Evolutionary conservation across 164 flowering plant genomes (phyloP).

Genomic region (Stephania japonica): DNA sequence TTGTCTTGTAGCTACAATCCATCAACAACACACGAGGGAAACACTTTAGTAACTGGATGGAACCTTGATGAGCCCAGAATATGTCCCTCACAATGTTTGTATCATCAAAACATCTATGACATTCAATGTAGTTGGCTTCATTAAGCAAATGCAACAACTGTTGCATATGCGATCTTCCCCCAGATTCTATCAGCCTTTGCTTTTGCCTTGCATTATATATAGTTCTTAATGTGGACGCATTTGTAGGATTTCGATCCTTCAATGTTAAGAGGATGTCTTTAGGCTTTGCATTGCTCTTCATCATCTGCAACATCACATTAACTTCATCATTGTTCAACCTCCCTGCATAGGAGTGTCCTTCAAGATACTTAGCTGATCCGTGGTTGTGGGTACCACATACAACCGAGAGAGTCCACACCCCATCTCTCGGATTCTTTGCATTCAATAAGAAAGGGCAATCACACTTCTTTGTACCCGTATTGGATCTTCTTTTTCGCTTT

Average conservation of each 20-base stretch:
- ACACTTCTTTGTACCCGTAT: not conserved
- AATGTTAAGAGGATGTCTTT: not conserved
- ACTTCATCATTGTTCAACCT: not conserved
- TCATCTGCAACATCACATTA: not conserved
- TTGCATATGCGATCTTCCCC: not conserved
- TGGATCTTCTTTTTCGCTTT: no score
- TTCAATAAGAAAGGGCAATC: not conserved
- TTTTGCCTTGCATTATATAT: constrained; percentile 1
- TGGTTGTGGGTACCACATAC: not conserved
- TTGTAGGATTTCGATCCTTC: not conserved
- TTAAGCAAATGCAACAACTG: not conserved
- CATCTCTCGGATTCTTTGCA: not conserved
- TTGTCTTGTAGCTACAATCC: constrained; percentile 5
- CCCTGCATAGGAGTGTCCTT: constrained; percentile 4
- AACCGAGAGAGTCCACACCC: not conserved
- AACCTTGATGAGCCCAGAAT: not conserved
- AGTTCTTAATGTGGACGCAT: not conserved
- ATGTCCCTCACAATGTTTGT: no score
- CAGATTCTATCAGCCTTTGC: not conserved
- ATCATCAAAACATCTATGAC: not conserved
- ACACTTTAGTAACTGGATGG: not conserved
- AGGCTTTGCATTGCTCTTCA: not conserved
- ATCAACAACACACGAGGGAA: not conserved
- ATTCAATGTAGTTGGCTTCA: not conserved
- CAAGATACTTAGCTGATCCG: not conserved